Evolutionary conservation across 2,329 filamentous ascomycete genomes (phyloP), one percentile per base, ranked within the genome.

Genomic region (Ceratocystis smalleyi): DNA sequence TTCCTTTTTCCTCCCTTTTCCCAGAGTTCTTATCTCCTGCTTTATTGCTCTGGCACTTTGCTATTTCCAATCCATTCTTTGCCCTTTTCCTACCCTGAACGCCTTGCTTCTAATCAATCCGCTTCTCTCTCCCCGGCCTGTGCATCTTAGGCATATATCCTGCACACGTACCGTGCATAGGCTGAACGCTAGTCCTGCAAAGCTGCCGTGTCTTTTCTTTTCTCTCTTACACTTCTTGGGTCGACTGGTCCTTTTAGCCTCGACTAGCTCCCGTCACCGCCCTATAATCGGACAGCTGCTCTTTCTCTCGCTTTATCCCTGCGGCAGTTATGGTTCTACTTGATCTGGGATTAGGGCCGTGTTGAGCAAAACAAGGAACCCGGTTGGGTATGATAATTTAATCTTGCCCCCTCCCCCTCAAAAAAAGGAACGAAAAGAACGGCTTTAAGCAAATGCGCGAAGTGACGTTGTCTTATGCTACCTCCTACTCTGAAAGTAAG

Each of bases 401-500:
- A 35, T 27, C 54, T 57, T n/a, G 54, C 27, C 54, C 15, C 5
- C 24, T 1, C 7, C 17, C 7, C 5, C 27, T 5, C 8, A 27
- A 54, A 51, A 35, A 57, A 35, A 57, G 2, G 10, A 30, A 55
- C 7, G 1, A 51, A 22, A 22, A 51, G 10, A 51, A 7, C 47
- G 22, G 3, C n/a, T 8, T 8, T 1, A n/a, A 24, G 10, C 1
- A n/a, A 51, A 22, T 8, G 22, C n/a, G 6, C 2, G 12, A 7
- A 7, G n/a, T 57, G 54, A 57, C 54, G 54, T 35, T 57, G 35
- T 32, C 54, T 57, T 57, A 27, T 57, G 22, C 54, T 57, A 57
- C 54, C 3, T 35, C 5, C 35, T 40, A 15, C 35, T 12, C 12
- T 10, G 12, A 40, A 15, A 40, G 35, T 40, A 40, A 15, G 35